These are phyloP conservation scores for Citrullus amarus DNA, from an alignment of 306 rosid species.

Conservation along the genomic window DNA sequence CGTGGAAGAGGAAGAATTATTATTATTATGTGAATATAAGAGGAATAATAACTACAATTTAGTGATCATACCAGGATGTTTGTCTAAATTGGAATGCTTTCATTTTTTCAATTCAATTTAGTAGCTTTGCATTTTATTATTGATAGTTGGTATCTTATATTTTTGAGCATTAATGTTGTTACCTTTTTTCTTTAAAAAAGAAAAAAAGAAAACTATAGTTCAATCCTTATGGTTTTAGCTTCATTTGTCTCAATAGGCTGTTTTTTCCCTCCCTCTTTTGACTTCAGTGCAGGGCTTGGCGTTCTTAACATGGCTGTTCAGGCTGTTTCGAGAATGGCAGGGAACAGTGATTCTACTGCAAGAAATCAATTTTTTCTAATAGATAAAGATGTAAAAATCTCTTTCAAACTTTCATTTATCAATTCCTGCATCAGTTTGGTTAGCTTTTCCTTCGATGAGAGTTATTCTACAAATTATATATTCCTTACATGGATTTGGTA, in stretches of 20 bases:
- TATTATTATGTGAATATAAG: not conserved
- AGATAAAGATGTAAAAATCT: slow-evolving; percentile 72
- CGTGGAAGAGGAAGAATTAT: not conserved
- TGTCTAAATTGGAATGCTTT: too few species aligned
- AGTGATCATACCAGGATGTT: too few species aligned
- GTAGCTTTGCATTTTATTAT: too few species aligned
- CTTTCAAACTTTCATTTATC: not conserved
- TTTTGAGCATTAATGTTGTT: too few species aligned
- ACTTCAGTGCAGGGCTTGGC: slow-evolving; percentile 94
- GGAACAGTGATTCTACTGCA: slow-evolving; percentile 44
- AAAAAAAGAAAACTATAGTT: not conserved
- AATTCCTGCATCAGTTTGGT: not conserved
- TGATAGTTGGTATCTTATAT: too few species aligned
- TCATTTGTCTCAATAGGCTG: not conserved
- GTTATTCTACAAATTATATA: not conserved
- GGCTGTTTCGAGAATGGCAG: slow-evolving; percentile 69
- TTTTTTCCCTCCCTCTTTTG: not conserved
- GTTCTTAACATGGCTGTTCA: slow-evolving; percentile 74
- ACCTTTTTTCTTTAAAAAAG: too few species aligned
- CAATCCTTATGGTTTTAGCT: not conserved
- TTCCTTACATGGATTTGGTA: not conserved
- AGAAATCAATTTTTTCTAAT: slow-evolving; percentile 60
- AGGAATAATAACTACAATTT: not conserved
- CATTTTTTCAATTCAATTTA: too few species aligned
- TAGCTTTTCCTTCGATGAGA: not conserved